Conservation (phyloP, 2,329 filamentous ascomycete species). For the Nemania sp. region DNA sequence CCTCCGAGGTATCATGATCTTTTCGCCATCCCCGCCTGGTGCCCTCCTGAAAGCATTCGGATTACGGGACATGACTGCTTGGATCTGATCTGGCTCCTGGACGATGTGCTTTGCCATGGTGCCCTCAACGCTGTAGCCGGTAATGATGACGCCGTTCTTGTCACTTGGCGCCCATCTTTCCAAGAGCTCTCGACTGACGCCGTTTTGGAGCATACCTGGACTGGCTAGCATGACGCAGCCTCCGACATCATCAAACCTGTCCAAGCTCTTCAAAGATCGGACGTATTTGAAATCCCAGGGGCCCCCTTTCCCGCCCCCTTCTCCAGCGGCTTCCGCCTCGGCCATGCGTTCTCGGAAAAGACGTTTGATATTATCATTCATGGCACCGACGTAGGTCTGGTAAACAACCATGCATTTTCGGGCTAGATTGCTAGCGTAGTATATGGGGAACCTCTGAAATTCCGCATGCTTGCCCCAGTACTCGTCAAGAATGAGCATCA, state of each 20-base stretch:
- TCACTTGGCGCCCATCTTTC: conserved; percentile 96
- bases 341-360: conserved; percentile 93
- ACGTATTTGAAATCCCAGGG: conserved; percentile 98
- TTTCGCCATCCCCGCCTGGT: conserved; percentile 73
- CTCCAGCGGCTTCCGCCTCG: conserved; percentile 80
- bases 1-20: conserved; percentile 85
- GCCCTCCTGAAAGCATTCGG: conserved; percentile 65
- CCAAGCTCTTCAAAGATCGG: conserved; percentile 85
- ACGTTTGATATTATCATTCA: conserved; percentile 99
- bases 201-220: conserved; percentile 97
- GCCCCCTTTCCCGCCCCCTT: conserved; percentile 73
- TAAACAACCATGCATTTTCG: conserved; percentile 98
- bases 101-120: conserved; percentile 98
- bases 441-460: conserved; percentile 89
- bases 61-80: conserved; percentile 84
- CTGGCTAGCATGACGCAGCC: conserved; percentile 96
- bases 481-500: conserved; percentile 92
- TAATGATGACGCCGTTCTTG: conserved; percentile 98
- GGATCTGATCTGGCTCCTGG: conserved; percentile 92
- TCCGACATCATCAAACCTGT: conserved; percentile 94
- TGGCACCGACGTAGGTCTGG: conserved; percentile 95
- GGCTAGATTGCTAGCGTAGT: conserved; percentile 94
- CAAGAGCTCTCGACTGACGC: conserved; percentile 87
- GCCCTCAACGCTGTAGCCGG: conserved; percentile 96
- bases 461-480: conserved; percentile 92